A percentile compares a stretch with the other conserved stretches of the same genome.
Evolutionary conservation across 2,329 filamentous ascomycete genomes (phyloP).

Genomic region (Penicillium occitanis): DNA sequence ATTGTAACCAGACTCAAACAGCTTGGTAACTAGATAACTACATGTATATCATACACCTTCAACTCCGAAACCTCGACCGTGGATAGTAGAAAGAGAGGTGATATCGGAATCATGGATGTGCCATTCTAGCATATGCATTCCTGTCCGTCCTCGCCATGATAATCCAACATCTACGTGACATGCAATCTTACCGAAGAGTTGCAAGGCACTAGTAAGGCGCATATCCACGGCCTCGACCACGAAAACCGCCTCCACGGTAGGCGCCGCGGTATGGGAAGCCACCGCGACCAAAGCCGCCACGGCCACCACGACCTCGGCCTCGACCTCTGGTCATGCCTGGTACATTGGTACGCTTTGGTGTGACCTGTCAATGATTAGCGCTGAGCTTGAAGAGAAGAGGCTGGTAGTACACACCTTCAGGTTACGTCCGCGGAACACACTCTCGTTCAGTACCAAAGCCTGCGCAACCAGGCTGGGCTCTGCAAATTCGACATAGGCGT

Average conservation of each 20-base stretch:
- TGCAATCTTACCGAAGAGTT: background rate
- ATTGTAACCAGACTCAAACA: constrained; percentile 8
- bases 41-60: constrained; percentile 37
- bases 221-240: constrained; percentile 48
- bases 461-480: constrained; percentile 91
- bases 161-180: background rate
- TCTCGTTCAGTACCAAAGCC: constrained; percentile 93
- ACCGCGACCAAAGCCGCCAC: constrained; percentile 50
- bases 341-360: constrained; percentile 93
- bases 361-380: constrained; percentile 55
- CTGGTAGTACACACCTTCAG: constrained; percentile 71
- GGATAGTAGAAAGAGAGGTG: constrained; percentile 20
- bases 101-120: background rate
- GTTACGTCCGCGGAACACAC: constrained; percentile 88
- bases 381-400: background rate
- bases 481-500: constrained; percentile 97
- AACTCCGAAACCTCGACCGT: constrained; percentile 34
- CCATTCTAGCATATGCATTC: constrained; percentile 5
- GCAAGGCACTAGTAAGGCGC: constrained; percentile 43
- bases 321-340: constrained; percentile 86
- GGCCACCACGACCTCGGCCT: constrained; percentile 53
- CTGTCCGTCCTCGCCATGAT: background rate
- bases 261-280: constrained; percentile 55
- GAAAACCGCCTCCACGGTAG: constrained; percentile 57
- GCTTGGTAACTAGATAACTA: constrained; percentile 13